A percentile compares a stretch with the other conserved stretches of the same genome.
Evolutionary conservation across 1,284 basidiomycete species (phyloP).

Genomic region (Mycosarcoma maydis): DNA sequence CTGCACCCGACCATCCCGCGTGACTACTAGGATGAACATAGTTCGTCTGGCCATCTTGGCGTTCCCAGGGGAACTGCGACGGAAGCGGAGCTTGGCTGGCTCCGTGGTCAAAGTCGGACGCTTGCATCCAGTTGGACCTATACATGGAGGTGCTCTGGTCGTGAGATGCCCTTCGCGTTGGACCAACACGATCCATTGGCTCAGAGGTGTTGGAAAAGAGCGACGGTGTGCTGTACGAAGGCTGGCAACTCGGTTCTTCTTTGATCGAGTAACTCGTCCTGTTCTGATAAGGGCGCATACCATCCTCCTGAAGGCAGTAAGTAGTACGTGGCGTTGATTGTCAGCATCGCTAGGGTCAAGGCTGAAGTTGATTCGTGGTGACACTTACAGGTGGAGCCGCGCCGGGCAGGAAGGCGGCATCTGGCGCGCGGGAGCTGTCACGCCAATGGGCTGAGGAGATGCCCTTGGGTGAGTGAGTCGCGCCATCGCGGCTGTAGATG

Average conservation of each 20-base stretch:
- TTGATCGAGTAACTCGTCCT: conserved; percentile 6
- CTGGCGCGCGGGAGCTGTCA: not conserved
- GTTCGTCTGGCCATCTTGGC: conserved; percentile 1
- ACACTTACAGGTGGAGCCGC: conserved; percentile 7
- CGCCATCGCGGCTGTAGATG: conserved; percentile 3
- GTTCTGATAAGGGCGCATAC: not conserved
- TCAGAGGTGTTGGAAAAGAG: conserved; percentile 1
- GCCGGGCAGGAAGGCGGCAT: not conserved
- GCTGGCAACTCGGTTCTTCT: conserved; percentile 5
- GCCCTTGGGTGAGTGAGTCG: conserved; percentile 6
- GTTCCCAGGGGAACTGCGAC: conserved; percentile 16
- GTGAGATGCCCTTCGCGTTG: not conserved
- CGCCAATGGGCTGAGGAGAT: conserved; percentile 8
- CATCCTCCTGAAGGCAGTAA: not conserved
- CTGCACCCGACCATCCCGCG: not conserved
- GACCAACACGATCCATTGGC: not conserved
- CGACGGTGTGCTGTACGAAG: not conserved
- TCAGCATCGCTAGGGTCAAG: not conserved
- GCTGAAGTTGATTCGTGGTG: not conserved
- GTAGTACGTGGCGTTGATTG: not conserved
- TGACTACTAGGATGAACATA: not conserved
- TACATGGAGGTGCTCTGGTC: not conserved
- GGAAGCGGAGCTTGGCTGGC: not conserved
- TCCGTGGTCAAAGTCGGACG: not conserved
- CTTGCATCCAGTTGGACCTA: conserved; percentile 4